These are phyloP conservation scores for Pichia sp. DNA, from an alignment of 1,139 yeast genomes.

Conservation along the genomic window DNA sequence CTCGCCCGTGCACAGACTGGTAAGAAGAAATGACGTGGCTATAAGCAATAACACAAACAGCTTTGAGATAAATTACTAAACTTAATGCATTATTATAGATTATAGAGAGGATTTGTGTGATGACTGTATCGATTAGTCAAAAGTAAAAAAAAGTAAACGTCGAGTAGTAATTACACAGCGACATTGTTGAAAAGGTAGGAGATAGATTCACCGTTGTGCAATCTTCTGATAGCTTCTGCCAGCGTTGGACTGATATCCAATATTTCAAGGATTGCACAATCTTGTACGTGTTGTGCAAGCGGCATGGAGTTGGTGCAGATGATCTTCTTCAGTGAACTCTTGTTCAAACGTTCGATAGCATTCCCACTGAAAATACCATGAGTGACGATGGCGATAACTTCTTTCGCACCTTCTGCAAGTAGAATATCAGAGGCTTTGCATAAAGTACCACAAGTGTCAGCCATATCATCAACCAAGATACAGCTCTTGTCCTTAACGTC, in stretches of 20 bases:
- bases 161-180: too few relatives aligned
- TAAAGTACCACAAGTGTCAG: conserved; percentile 77
- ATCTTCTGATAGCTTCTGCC: conserved; percentile 75
- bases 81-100: neutral
- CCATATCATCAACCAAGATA: conserved; percentile 74
- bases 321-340: conserved; percentile 45
- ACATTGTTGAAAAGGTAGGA: conserved; percentile 58
- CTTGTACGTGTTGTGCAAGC: conserved; percentile 41
- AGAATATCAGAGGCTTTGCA: conserved; percentile 70
- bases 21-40: neutral
- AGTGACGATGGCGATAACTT: conserved; percentile 70
- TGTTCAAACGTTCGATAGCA: conserved; percentile 56
- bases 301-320: conserved; percentile 78
- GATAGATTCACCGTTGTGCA: conserved; percentile 79
- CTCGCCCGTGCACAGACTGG: conserved; percentile 4
- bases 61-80: neutral
- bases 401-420: conserved; percentile 51
- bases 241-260: conserved; percentile 67
- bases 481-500: conserved; percentile 68
- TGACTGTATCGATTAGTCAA: too few relatives aligned
- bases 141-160: too few relatives aligned
- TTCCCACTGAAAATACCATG: conserved; percentile 74
- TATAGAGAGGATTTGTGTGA: too few relatives aligned
- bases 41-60: neutral
- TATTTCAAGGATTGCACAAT: conserved; percentile 53